Evolutionary conservation across 352 stramenopile genomes (phyloP).

Genomic region (Phytophthora melonis): DNA sequence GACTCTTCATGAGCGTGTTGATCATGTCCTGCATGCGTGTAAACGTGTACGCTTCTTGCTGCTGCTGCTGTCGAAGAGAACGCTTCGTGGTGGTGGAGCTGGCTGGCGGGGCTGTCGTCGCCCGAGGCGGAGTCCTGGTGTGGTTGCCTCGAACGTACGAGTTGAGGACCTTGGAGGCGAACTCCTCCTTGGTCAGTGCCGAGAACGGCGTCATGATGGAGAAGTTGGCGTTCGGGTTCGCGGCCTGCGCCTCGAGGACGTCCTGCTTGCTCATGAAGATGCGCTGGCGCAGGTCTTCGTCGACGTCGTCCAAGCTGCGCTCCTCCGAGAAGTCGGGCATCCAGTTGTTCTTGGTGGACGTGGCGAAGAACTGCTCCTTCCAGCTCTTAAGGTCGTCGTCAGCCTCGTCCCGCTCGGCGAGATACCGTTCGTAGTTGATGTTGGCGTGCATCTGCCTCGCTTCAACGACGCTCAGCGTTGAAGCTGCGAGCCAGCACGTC

Average conservation of each 20-base stretch:
- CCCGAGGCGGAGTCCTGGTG: conserved; percentile 6
- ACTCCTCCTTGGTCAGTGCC: conserved; percentile 52
- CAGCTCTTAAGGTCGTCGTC: conserved; percentile 28
- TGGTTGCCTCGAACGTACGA: conserved; percentile 29
- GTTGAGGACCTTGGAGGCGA: conserved; percentile 42
- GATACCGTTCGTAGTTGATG: conserved; percentile 54
- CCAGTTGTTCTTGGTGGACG: conserved; percentile 30
- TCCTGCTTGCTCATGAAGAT: conserved; percentile 49
- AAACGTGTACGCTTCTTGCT: conserved; percentile 33
- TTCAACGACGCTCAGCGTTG: conserved; percentile 11
- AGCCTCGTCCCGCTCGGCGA: conserved; percentile 33
- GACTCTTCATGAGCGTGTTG: conserved; percentile 28
- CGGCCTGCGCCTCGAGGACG: conserved; percentile 26
- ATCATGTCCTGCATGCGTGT: conserved; percentile 39
- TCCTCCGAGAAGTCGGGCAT: conserved; percentile 36
- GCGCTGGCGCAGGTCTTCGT: conserved; percentile 43
- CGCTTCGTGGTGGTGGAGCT: conserved; percentile 20
- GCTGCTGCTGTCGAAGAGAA: conserved; percentile 22
- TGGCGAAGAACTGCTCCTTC: conserved; percentile 27
- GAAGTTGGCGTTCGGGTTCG: conserved; percentile 51
- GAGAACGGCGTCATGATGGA: conserved; percentile 55
- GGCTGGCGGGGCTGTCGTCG: not conserved
- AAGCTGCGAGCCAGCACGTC: conserved; percentile 18
- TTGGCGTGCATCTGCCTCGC: conserved; percentile 40
- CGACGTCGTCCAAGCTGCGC: conserved; percentile 30